Conservation (phyloP, 306 rosid genomes). For the Lathyrus sativus region DNA sequence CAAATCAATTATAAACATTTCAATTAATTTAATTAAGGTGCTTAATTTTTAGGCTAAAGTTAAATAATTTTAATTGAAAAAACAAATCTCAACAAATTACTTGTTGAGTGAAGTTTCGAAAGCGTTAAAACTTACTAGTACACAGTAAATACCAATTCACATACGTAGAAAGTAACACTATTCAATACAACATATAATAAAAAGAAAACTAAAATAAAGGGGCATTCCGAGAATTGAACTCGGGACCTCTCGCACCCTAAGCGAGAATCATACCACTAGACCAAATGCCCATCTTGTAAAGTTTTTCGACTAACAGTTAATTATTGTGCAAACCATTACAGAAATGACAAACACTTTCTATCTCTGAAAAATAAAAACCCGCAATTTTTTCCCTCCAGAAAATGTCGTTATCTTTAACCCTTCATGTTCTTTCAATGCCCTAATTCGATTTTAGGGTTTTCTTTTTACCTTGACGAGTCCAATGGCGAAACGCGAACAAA, state of each 20-base stretch:
- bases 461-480: constrained; percentile 17
- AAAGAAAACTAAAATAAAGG: background rate
- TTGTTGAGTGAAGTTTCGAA: too few species aligned
- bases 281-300: constrained; percentile 35
- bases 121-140: too few species aligned
- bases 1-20: too few species aligned
- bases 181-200: too few species aligned
- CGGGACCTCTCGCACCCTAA: constrained; percentile 63
- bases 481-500: constrained; percentile 43
- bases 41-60: too few species aligned
- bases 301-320: accelerated
- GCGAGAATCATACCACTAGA: constrained; percentile 62
- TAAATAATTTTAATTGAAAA: too few species aligned
- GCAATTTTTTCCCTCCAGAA: constrained; percentile 70
- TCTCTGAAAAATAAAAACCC: background rate
- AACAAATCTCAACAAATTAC: too few species aligned
- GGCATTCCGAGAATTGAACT: constrained; percentile 61
- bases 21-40: too few species aligned
- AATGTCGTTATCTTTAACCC: background rate
- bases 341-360: background rate
- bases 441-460: constrained; percentile 37
- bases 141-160: too few species aligned
- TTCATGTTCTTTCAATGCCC: background rate
- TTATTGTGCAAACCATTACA: background rate
- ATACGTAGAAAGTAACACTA: too few species aligned